phyloP scores from a whole-genome alignment of 495 filamentous ascomycete genomes.

The Penicillium desertorum region DNA sequence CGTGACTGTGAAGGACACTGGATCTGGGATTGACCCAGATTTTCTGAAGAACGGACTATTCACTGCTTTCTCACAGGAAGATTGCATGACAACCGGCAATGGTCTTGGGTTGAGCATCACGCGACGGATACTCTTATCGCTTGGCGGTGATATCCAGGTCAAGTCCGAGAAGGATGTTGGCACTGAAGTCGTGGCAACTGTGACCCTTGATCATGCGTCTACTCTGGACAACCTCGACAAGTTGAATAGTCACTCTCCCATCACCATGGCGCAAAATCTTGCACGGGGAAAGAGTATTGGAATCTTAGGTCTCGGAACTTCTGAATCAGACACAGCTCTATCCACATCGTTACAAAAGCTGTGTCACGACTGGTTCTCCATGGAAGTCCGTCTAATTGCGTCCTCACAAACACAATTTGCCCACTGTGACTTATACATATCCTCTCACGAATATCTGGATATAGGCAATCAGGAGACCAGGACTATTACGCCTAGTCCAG shows the following conservation, averaged over 20 bases:
- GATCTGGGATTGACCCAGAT: conserved; percentile 62
- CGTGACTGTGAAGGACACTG: conserved; percentile 57
- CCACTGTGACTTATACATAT: conserved; percentile 18
- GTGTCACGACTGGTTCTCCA: conserved; percentile 18
- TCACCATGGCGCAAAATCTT: background rate
- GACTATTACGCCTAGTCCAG: background rate
- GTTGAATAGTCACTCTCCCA: background rate
- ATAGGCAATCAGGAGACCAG: background rate
- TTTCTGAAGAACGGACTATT: conserved; percentile 62
- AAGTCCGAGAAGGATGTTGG: conserved; percentile 29
- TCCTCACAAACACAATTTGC: conserved; percentile 3
- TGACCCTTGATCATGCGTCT: conserved; percentile 27
- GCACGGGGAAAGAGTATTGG: conserved; percentile 13
- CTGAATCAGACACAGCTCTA: conserved; percentile 11
- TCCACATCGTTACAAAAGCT: conserved; percentile 14
- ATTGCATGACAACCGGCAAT: conserved; percentile 58
- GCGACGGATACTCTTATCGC: conserved; percentile 54
- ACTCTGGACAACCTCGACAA: background rate
- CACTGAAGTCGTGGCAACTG: conserved; percentile 53
- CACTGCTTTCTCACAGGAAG: conserved; percentile 67
- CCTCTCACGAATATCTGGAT: conserved; percentile 9
- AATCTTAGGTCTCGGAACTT: conserved; percentile 9
- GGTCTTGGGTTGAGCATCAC: conserved; percentile 66
- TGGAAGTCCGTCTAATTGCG: conserved; percentile 9
- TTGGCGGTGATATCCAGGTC: conserved; percentile 44